These are phyloP conservation scores for Diddensiella caesifluorescens DNA, from an alignment of 805 yeast genomes.

Conservation along the genomic window DNA sequence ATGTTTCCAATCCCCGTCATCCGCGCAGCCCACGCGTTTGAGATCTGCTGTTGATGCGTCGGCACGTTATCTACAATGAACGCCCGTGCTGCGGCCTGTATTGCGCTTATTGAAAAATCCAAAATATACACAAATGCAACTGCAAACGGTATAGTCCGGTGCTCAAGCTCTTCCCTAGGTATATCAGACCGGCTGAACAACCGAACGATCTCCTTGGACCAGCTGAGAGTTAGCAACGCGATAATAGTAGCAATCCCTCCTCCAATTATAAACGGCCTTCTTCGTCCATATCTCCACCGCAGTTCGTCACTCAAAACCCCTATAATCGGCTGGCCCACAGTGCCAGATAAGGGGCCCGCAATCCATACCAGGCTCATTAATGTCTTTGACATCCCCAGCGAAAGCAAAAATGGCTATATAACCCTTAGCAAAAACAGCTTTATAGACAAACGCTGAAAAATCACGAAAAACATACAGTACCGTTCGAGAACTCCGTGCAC, in stretches of 20 bases:
- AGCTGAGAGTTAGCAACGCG: slow-evolving; percentile 42
- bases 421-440: background rate
- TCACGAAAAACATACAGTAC: slow-evolving; percentile 33
- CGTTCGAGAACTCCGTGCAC: slow-evolving; percentile 62
- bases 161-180: slow-evolving; percentile 27
- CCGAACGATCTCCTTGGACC: slow-evolving; percentile 40
- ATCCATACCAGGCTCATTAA: slow-evolving; percentile 56
- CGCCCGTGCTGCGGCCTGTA: slow-evolving; percentile 58
- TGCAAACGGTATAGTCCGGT: slow-evolving; percentile 44
- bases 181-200: slow-evolving; percentile 24
- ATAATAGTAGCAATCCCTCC: slow-evolving; percentile 46
- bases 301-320: slow-evolving; percentile 55
- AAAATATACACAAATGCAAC: slow-evolving; percentile 47
- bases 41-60: slow-evolving; percentile 49
- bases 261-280: slow-evolving; percentile 54
- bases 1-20: slow-evolving; percentile 58
- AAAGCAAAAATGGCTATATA: slow-evolving; percentile 44
- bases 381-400: slow-evolving; percentile 56
- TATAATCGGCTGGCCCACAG: slow-evolving; percentile 58
- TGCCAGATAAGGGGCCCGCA: slow-evolving; percentile 61
- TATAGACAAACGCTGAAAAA: too few relatives aligned
- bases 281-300: slow-evolving; percentile 41
- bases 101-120: slow-evolving; percentile 54
- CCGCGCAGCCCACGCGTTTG: slow-evolving; percentile 64
- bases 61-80: slow-evolving; percentile 58